Evolutionary conservation across 805 yeast genomes (phyloP), one percentile per base, ranked within the genome.

Genomic region (Lachancea sp.): DNA sequence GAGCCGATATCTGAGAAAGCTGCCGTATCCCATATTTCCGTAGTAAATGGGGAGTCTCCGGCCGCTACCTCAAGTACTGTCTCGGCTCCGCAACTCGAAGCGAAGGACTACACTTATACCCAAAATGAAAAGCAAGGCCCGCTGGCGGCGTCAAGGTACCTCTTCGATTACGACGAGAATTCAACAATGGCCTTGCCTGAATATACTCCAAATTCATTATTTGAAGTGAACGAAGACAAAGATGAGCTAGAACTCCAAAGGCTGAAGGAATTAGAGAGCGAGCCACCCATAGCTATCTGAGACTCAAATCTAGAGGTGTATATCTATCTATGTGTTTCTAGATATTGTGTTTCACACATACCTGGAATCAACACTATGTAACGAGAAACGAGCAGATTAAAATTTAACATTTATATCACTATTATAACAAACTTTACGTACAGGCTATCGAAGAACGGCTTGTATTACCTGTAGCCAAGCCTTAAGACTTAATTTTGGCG

Each of bases 201-300:
- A n/a, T 55, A 49, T 29, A 53, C 53, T 3, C 55, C 52, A 9
- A 49, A 47, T 36, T 22, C 39, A 5, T 12, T 16, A n/a, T 26
- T 23, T 20, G 26, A 34, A 8, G 25, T 26, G 15, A 43, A 36
- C 2, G 52, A 50, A 11, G 73, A 70, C 49, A 70, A 71, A 48
- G 58, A 54, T 12, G 75, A 71, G 42, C 36, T 63, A 23, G 74
- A 69, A 46, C 58, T 61, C 39, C 37, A 45, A 38, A 56, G 71
- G 41, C 46, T 71, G 28, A 52, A 60, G 40, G 54, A 48, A n/a
- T 30, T 67, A 40, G 72, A 69, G 41, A 67, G 70, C 38, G 70
- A 63, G 15, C 75, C 75, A 7, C 68, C 70, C 3, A 26, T 36
- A 34, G 34, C 39, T 8, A 8, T 20, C 9, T 32, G 22, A 28